Evolutionary conservation across 805 yeast genomes (phyloP).

Genomic region (Yamadazyma endophytica): DNA sequence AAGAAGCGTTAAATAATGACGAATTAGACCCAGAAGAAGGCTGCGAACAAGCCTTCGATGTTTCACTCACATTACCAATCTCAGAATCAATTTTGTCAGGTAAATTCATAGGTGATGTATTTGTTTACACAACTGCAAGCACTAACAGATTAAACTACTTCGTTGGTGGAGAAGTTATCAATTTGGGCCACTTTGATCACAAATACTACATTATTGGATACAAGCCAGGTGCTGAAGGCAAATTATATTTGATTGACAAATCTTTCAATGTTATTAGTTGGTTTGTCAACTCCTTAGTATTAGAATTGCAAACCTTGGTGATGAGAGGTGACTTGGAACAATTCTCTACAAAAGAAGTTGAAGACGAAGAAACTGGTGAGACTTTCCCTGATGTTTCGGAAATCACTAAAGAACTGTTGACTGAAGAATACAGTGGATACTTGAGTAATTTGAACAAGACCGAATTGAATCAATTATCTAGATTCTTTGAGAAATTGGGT

Average conservation of each 20-base stretch:
- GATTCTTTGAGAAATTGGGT: slow-evolving; percentile 93
- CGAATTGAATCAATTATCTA: slow-evolving; percentile 73
- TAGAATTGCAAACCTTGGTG: slow-evolving; percentile 94
- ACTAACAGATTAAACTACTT: slow-evolving; percentile 83
- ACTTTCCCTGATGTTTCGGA: slow-evolving; percentile 33
- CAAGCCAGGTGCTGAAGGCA: slow-evolving; percentile 77
- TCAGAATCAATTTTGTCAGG: slow-evolving; percentile 80
- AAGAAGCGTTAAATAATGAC: slow-evolving; percentile 56
- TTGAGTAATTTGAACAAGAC: slow-evolving; percentile 60
- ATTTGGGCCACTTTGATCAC: slow-evolving; percentile 88
- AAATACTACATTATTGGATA: slow-evolving; percentile 85
- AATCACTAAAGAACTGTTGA: slow-evolving; percentile 52
- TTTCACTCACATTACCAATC: slow-evolving; percentile 67
- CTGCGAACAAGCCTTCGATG: slow-evolving; percentile 81
- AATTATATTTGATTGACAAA: slow-evolving; percentile 87
- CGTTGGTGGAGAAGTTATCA: slow-evolving; percentile 91
- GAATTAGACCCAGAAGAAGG: slow-evolving; percentile 77
- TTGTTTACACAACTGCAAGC: slow-evolving; percentile 80
- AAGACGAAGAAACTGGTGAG: slow-evolving; percentile 37
- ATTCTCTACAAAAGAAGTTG: slow-evolving; percentile 25
- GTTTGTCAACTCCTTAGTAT: slow-evolving; percentile 75
- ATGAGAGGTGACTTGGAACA: slow-evolving; percentile 91
- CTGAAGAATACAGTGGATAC: slow-evolving; percentile 43
- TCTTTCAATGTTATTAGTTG: slow-evolving; percentile 80
- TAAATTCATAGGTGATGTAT: slow-evolving; percentile 96